Conservation (phyloP, 2,329 filamentous ascomycete genomes). For the Fusarium sp. region DNA sequence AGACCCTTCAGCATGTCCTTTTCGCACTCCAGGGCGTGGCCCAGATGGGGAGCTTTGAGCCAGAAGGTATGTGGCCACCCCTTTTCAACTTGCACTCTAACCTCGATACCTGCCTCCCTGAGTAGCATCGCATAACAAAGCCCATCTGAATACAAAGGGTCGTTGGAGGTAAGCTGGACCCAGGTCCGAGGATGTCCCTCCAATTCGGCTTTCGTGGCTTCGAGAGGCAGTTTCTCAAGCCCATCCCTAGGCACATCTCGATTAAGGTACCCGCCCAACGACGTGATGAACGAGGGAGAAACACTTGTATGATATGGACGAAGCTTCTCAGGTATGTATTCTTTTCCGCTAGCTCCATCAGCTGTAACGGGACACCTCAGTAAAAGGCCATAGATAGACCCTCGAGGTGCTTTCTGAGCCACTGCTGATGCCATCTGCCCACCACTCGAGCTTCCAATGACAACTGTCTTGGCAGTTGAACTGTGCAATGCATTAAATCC, state of each 20-base stretch:
- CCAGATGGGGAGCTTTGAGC: conserved; percentile 59
- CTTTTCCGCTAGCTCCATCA: conserved; percentile 55
- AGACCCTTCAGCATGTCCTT: conserved; percentile 57
- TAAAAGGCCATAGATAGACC: conserved; percentile 56
- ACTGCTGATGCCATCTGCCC: conserved; percentile 62
- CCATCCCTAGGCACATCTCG: conserved; percentile 56
- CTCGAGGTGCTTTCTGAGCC: conserved; percentile 50
- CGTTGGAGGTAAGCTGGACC: conserved; percentile 64
- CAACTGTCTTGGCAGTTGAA: conserved; percentile 46
- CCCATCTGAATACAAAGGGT: conserved; percentile 65
- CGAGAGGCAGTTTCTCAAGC: conserved; percentile 57
- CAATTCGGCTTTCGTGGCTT: conserved; percentile 50
- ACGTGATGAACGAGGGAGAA: conserved; percentile 55
- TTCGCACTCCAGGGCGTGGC: conserved; percentile 58
- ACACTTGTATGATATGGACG: conserved; percentile 56
- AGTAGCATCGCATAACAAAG: conserved; percentile 62
- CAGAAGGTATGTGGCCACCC: conserved; percentile 68
- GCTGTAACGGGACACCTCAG: conserved; percentile 63
- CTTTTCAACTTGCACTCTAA: conserved; percentile 57
- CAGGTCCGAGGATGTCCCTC: conserved; percentile 57
- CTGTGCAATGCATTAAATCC: conserved; percentile 48
- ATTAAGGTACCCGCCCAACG: conserved; percentile 50
- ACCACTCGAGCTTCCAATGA: conserved; percentile 62
- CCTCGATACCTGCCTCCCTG: conserved; percentile 54
- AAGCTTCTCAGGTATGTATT: conserved; percentile 55